Evolutionary conservation across 1,284 basidiomycete species (phyloP), one percentile per base, ranked within the genome.

Genomic region (Trametes pubescens): DNA sequence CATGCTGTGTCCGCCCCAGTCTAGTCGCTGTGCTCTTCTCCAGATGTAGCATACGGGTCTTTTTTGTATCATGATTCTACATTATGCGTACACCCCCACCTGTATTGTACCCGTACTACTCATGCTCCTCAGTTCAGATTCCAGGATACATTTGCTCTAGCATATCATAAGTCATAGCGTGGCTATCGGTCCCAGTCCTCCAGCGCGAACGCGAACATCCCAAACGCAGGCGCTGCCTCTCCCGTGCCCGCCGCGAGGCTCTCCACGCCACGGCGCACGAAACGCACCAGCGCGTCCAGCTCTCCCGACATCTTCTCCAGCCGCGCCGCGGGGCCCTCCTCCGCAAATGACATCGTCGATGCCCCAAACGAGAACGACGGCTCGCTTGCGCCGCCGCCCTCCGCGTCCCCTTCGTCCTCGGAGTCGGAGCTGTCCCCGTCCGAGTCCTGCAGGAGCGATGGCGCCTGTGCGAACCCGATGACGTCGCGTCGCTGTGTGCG

Each of bases 171-270:
- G 16, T 18, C 9, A 22, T 32, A 29, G 26, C 24, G 21, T 38
- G 16, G 8, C 65, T 74, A 78, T 63, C 74, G 69, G 77, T 91
- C 90, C 93, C 94, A 95, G 71, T 94, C 93, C 62, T 94, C 90
- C 56, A 95, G 78, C 38, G 85, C 81, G 75, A 95, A 94, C 4
- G 89, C 88, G 51, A 95, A 79, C 57, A 93, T 84, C 0, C 84
- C 87, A 77, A 93, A 95, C 0, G 87, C 80, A 32, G 85, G 75
- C 11, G 85, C 84, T 37, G 82, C 85, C 52, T 89, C 86, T 18
- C 79, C 80, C 38, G 77, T 76, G 4, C 84, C 85, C 60, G 81
- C 82, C 34, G 83, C 85, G 55, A 92, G 77, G 69, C 79, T 86
- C 73, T 91, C 92, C 32, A 87, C 84, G 0, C 87, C 88, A 46